A percentile compares a stretch with the other conserved stretches of the same genome.
These are phyloP conservation scores for Rhizomucor pusillus DNA, from an alignment of 371 early-diverging fungal species.

Conservation along the genomic window DNA sequence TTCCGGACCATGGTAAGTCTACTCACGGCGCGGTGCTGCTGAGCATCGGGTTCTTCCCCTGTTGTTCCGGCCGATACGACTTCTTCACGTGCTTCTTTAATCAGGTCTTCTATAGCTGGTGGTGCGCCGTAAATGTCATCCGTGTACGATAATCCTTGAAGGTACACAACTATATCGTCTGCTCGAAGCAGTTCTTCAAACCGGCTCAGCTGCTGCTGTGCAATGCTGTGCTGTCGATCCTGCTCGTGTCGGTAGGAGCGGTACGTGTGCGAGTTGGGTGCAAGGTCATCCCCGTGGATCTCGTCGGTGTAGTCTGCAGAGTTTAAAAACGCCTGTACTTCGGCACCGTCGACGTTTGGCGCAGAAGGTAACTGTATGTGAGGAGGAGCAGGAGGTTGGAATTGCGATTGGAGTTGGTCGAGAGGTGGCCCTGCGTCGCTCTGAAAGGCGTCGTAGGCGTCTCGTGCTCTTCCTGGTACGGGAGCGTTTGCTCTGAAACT, in stretches of 20 bases:
- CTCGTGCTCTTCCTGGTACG: no score
- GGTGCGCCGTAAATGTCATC: slow-evolving; percentile 44
- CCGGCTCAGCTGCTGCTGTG: slow-evolving; percentile 18
- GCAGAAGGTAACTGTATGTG: not conserved
- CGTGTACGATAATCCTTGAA: slow-evolving; percentile 25
- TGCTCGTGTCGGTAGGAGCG: slow-evolving; percentile 27
- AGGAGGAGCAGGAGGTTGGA: not conserved
- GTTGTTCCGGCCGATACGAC: not conserved
- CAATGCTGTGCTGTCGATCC: slow-evolving; percentile 33
- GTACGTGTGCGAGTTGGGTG: slow-evolving; percentile 21
- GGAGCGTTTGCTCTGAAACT: no score
- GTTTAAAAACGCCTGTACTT: slow-evolving; percentile 26
- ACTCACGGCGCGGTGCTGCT: slow-evolving; percentile 14
- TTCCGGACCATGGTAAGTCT: slow-evolving; percentile 40
- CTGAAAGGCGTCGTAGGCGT: no score
- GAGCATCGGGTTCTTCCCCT: slow-evolving; percentile 1
- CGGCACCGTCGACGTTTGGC: slow-evolving; percentile 28
- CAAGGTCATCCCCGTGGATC: slow-evolving; percentile 32
- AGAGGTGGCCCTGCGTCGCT: no score
- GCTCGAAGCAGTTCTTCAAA: slow-evolving; percentile 17
- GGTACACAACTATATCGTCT: slow-evolving; percentile 41
- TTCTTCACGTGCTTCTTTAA: slow-evolving; percentile 40
- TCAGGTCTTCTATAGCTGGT: slow-evolving; percentile 15
- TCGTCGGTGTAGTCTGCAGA: slow-evolving; percentile 30
- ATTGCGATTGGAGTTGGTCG: not conserved